A percentile compares a stretch with the other conserved stretches of the same genome.
phyloP scores from a whole-genome alignment of 176 grass and related monocot genomes.

The Eleusine coracana region DNA sequence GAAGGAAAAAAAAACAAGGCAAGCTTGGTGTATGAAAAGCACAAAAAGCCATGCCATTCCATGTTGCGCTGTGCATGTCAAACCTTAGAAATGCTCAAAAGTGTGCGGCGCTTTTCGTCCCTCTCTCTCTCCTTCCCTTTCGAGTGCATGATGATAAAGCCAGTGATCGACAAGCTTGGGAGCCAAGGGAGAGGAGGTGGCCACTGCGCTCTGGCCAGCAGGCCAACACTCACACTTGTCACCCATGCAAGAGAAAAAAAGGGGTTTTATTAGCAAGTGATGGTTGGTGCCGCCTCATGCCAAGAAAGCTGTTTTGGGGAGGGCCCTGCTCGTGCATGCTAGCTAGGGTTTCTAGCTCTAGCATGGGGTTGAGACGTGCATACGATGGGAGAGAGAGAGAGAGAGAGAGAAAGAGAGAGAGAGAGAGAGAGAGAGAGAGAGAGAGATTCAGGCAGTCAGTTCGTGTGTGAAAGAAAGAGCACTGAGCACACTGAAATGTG shows the following conservation, averaged over 20 bases:
- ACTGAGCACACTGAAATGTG: conserved; percentile 47
- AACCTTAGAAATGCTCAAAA: conserved; percentile 60
- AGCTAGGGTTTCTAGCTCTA: conserved; percentile 30
- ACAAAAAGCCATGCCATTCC: conserved; percentile 39
- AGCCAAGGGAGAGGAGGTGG: conserved; percentile 50
- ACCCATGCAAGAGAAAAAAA: conserved; percentile 42
- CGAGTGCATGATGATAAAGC: conserved; percentile 45
- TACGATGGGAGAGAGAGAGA: background rate
- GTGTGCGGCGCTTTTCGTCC: background rate
- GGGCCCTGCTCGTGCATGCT: conserved; percentile 42
- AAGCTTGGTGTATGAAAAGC: conserved; percentile 46
- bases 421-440: background rate
- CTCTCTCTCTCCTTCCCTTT: background rate
- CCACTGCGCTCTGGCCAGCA: conserved; percentile 28
- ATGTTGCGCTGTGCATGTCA: conserved; percentile 40
- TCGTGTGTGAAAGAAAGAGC: background rate
- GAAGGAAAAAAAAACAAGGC: background rate
- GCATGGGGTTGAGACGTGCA: too few species aligned
- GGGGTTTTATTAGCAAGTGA: conserved; percentile 62
- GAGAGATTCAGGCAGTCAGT: background rate
- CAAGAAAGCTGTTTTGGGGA: conserved; percentile 57
- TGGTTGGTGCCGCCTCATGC: conserved; percentile 67
- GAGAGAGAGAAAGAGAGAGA: background rate
- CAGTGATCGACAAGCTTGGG: conserved; percentile 55
- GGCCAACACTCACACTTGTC: conserved; percentile 58